These are phyloP conservation scores for Epichloe amarillans DNA, from an alignment of 2,329 filamentous ascomycete species.

Conservation along the genomic window DNA sequence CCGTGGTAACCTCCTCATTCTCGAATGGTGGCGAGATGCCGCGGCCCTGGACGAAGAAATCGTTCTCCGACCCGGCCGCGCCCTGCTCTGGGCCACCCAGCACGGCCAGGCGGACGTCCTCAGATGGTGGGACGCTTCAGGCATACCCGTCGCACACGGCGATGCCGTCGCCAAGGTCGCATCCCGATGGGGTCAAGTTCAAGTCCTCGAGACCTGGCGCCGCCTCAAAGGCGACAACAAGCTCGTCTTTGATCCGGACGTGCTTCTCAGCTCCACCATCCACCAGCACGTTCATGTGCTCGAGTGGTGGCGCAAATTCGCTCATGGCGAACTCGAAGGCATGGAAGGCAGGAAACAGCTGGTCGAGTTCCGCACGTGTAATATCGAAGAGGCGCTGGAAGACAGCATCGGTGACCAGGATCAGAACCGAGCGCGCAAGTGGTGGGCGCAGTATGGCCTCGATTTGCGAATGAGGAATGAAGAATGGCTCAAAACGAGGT, in stretches of 20 bases:
- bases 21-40: conserved; percentile 86
- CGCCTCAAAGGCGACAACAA: conserved; percentile 48
- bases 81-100: conserved; percentile 72
- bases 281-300: conserved; percentile 74
- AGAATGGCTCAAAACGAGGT: conserved; percentile 78
- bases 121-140: conserved; percentile 77
- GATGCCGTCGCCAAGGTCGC: conserved; percentile 76
- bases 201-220: conserved; percentile 74
- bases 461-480: conserved; percentile 72
- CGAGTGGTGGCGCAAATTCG: conserved; percentile 80
- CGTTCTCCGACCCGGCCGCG: conserved; percentile 67
- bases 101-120: conserved; percentile 66
- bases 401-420: conserved; percentile 55
- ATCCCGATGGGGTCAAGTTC: conserved; percentile 71
- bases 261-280: conserved; percentile 75
- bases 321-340: conserved; percentile 38
- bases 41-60: conserved; percentile 44
- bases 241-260: conserved; percentile 68
- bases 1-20: conserved; percentile 69
- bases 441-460: conserved; percentile 80
- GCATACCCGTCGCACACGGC: conserved; percentile 65
- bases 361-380: conserved; percentile 89
- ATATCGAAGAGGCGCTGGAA: conserved; percentile 88
- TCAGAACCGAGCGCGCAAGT: conserved; percentile 60
- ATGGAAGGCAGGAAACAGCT: conserved; percentile 45